These are phyloP conservation scores for Ophidiomyces ophidiicola DNA, from an alignment of 2,329 filamentous ascomycete species.

Conservation along the genomic window DNA sequence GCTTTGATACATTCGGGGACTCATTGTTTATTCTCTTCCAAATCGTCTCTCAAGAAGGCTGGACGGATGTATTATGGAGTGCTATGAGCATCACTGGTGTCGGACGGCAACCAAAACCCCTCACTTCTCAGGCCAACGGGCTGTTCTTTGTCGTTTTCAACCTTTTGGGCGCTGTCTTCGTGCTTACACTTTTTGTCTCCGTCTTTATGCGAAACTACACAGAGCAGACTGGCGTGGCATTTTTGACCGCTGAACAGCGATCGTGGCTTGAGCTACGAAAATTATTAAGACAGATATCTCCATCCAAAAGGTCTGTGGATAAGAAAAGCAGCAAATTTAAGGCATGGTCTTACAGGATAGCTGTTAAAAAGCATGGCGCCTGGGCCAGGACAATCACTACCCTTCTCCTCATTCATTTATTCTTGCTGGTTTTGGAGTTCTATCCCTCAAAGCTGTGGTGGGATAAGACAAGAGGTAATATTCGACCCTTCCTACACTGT, in stretches of 20 bases:
- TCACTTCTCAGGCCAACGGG: constrained; percentile 67
- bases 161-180: constrained; percentile 86
- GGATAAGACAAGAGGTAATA: constrained; percentile 50
- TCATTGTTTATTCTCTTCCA: constrained; percentile 95
- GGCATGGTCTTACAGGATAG: constrained; percentile 87
- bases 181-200: constrained; percentile 92
- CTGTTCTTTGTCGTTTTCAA: constrained; percentile 96
- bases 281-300: constrained; percentile 79
- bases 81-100: constrained; percentile 69
- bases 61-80: constrained; percentile 83
- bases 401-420: constrained; percentile 67
- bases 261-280: constrained; percentile 95
- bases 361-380: constrained; percentile 81
- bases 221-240: constrained; percentile 93
- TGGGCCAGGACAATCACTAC: constrained; percentile 79
- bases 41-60: constrained; percentile 96
- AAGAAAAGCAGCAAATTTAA: constrained; percentile 68
- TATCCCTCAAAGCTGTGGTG: constrained; percentile 61
- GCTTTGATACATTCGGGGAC: constrained; percentile 89
- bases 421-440: constrained; percentile 75
- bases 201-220: constrained; percentile 99
- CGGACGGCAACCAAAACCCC: constrained; percentile 58
- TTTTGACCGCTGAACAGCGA: constrained; percentile 85
- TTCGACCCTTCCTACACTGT: background rate
- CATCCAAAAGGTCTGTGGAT: constrained; percentile 79